Evolutionary conservation across 73 alveolate genomes (phyloP), one percentile per base, ranked within the genome.

Genomic region (Tetrahymena malaccensis): DNA sequence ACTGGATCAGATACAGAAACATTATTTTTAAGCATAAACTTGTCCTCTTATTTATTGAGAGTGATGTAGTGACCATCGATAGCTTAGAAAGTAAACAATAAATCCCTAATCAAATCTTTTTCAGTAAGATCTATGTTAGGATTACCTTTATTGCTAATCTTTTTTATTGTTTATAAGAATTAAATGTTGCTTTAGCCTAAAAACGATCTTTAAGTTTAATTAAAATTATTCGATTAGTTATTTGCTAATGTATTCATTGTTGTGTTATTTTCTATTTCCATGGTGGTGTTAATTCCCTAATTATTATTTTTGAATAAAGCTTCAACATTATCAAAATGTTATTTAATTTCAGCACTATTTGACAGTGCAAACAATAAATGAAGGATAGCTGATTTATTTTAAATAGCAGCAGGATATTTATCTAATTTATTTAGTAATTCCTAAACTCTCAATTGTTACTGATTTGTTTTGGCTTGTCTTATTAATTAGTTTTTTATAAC

Each of bases 51-150:
- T 44, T 85, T 55, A 50, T 95, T 93, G 55, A 27, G 93, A 33
- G 55, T 43, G 27, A 95, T 95, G 34, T 95, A 95, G 93, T 85
- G 55, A 1, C 97, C 97, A 33, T 95, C 97, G 31, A 95, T 95
- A 12, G 95, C 97, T 89, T 93, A 33, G 3, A 95, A 43, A 85
- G 95, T 85, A 55, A 85, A 95, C 25, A 85, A 22, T 25, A 95
- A 50, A 95, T 95, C 97, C 38, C 85, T 85, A 31, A 95, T 89
- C 34, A 95, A 85, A 95, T 95, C 97, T 35, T 55, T 34, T 34
- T 95, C 94, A 89, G 93, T 44, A 5, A 95, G 58, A 35, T 94
- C 85, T 43, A 84, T 43, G 43, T 57, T 55, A 84, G 94, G 58
- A 84, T 93, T 94, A 70, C 89, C 89, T 70, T 70, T 70, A 11